Base-by-base conservation (phyloP, 1,284 basidiomycete species). In the Austroboletus novae-zelandiae region DNA sequence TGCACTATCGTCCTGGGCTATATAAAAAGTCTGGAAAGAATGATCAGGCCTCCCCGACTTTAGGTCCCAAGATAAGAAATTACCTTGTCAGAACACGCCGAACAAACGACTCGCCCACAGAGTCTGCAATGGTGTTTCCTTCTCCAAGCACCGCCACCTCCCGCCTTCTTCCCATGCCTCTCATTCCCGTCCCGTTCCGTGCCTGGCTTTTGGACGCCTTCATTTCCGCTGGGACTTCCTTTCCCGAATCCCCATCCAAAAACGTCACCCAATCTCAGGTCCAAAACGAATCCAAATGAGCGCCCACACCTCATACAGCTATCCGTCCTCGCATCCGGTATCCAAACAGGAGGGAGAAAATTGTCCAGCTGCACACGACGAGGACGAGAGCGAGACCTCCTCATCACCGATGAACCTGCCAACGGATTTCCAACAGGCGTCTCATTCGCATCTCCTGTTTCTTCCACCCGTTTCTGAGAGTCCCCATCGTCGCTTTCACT, bases 291-390 rank as follows among this genome's bases (percentile, higher is more conserved):
- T 6, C 88, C 86, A 69, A 97, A 97, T 20, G 76, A 60, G 46
- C 80, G 74, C 11, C 81, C 81, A 64, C 94, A 97, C 13, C 88
- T 77, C 89, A 91, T 91, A 67, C 94, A 97, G 40, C 78, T 77
- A 53, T 82, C 79, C 9, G 89, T 86, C 62, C 81, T 87, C 51
- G 81, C 82, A 64, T 97, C 93, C 0, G 94, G 92, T 15, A 95
- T 86, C 94, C 94, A 97, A 10, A 96, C 83, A 0, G 94, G 89
- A 4, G 94, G 92, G 2, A 91, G 83, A 73, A 94, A 96, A 68
- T 91, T 87, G 43, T 95, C 91, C 34, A 95, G 25, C 14, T 55
- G 53, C 20, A 63, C 68, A 20, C 65, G 65, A 43, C 60, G 63
- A 25, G 34, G 65, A 43, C 60, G 63, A 25, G 34, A 35, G 7